A percentile compares a stretch with the other conserved stretches of the same genome.
Evolutionary conservation across 495 filamentous ascomycete genomes (phyloP).

Genomic region (Staphylotrichum longicolle): DNA sequence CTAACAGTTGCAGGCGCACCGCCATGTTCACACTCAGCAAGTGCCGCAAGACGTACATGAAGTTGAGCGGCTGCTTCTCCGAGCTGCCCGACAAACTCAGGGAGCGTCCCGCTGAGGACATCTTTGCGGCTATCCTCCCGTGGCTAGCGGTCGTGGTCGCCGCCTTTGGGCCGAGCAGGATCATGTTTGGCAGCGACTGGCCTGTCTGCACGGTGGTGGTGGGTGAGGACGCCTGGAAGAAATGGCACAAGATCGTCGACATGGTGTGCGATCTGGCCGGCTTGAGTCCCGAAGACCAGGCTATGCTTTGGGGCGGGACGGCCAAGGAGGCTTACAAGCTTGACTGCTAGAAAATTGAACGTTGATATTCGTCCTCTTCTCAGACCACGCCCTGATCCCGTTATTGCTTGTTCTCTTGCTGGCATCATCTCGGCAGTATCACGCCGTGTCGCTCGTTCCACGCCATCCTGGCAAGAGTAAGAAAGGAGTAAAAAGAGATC

Average conservation of each 20-base stretch:
- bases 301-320: constrained; percentile 65
- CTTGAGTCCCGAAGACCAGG: constrained; percentile 56
- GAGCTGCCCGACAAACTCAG: constrained; percentile 58
- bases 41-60: constrained; percentile 69
- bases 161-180: constrained; percentile 63
- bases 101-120: constrained; percentile 42
- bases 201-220: constrained; percentile 75
- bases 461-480: not conserved
- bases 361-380: no score
- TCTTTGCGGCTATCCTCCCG: constrained; percentile 50
- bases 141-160: constrained; percentile 68
- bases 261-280: constrained; percentile 56
- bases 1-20: constrained; percentile 34
- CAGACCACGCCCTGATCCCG: no score
- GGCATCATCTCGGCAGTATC: no score
- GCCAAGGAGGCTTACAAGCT: constrained; percentile 66
- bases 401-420: no score
- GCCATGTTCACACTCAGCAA: constrained; percentile 58
- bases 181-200: constrained; percentile 92
- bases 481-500: not conserved
- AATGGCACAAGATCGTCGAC: constrained; percentile 60
- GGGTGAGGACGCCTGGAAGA: constrained; percentile 53
- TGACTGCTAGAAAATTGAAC: constrained; percentile 16
- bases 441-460: no score
- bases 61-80: constrained; percentile 79